Conservation (phyloP, 768 basidiomycete species). For the Termitomyces sp. region DNA sequence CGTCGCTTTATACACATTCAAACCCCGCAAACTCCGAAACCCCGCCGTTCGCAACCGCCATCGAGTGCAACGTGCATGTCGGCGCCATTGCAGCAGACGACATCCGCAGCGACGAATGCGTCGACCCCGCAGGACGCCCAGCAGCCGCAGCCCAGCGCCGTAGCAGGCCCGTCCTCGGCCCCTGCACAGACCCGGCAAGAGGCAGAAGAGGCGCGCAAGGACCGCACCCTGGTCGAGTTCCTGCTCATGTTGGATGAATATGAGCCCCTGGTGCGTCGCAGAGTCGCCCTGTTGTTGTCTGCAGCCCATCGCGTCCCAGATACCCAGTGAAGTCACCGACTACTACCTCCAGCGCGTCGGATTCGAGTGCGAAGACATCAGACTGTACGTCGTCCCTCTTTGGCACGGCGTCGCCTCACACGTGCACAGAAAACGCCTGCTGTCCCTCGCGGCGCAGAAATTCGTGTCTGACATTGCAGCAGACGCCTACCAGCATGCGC, state of each 20-base stretch:
- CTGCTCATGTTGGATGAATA: conserved; percentile 96
- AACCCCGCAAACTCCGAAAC: conserved; percentile 30
- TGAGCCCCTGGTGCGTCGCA: conserved; percentile 73
- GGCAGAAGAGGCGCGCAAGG: conserved; percentile 79
- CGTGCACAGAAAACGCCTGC: conserved; percentile 75
- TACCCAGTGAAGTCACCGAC: conserved; percentile 96
- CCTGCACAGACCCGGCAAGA: conserved; percentile 51
- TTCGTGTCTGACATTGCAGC: conserved; percentile 96
- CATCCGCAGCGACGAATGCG: conserved; percentile 21
- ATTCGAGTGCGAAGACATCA: conserved; percentile 91
- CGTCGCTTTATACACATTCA: conserved; percentile 16
- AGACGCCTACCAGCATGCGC: conserved; percentile 96
- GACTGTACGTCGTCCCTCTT: conserved; percentile 54
- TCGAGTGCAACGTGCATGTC: conserved; percentile 16
- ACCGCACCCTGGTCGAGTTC: conserved; percentile 88
- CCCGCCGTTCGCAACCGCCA: conserved; percentile 10
- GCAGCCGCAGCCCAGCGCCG: conserved; percentile 18
- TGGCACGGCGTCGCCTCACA: background rate
- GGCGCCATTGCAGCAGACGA: conserved; percentile 25
- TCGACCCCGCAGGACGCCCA: conserved; percentile 18
- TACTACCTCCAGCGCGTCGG: conserved; percentile 95
- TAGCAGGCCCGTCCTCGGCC: conserved; percentile 23
- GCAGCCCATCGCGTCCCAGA: conserved; percentile 37
- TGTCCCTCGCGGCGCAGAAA: conserved; percentile 95
- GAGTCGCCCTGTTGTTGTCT: background rate